phyloP scores from a whole-genome alignment of 495 filamentous ascomycete genomes.

The Gamarada debralockiae region DNA sequence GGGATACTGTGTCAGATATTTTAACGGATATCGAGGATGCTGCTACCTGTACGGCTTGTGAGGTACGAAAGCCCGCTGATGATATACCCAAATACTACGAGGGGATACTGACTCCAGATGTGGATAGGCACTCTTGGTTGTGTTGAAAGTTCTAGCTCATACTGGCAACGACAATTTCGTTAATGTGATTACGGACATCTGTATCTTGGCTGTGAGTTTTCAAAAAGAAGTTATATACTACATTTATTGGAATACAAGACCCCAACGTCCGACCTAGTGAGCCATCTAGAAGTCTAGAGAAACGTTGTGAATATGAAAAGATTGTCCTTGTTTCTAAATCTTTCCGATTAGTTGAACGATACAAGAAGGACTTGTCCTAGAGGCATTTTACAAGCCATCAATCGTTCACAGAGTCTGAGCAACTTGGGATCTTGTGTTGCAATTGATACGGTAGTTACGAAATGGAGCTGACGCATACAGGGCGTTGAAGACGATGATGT shows the following conservation, averaged over 20 bases:
- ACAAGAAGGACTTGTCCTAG: no score
- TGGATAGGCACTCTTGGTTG: constrained; percentile 40
- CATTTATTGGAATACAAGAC: neutral
- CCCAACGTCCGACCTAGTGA: neutral
- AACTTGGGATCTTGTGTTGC: no score
- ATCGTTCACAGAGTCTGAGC: no score
- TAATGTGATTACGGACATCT: constrained; percentile 38
- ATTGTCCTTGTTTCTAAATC: no score
- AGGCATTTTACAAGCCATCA: no score
- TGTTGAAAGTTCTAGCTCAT: constrained; percentile 40
- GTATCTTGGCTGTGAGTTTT: constrained; percentile 38
- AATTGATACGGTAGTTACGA: no score
- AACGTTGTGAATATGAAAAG: no score
- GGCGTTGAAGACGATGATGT: constrained; percentile 44
- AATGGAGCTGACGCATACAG: no score
- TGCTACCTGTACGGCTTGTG: constrained; percentile 41
- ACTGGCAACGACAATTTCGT: constrained; percentile 40
- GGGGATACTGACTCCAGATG: constrained; percentile 2
- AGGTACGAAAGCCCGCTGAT: constrained; percentile 30
- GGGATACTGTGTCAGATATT: constrained; percentile 21
- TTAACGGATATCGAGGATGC: constrained; percentile 39
- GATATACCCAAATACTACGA: constrained; percentile 6
- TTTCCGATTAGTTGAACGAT: no score
- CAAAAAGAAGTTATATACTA: no score
- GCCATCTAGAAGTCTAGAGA: no score